phyloP scores from a whole-genome alignment of 164 flowering plant genomes.

The Echeveria elegans region DNA sequence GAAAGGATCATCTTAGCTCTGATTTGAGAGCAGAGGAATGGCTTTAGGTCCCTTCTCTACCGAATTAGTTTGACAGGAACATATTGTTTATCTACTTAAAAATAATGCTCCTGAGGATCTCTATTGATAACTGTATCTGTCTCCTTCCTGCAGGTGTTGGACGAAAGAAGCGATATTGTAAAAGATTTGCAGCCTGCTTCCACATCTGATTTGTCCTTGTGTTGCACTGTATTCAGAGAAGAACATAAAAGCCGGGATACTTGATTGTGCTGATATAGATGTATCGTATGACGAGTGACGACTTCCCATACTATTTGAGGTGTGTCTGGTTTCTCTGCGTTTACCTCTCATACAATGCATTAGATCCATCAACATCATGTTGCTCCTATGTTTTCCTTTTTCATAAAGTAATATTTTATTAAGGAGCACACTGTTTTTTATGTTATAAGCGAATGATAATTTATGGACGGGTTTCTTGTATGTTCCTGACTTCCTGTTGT shows the following conservation, averaged over 20 bases:
- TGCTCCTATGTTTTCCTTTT: not conserved
- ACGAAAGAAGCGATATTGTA: slow-evolving; percentile 45
- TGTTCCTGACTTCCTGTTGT: not conserved
- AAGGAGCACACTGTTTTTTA: too few relatives aligned
- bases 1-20: slow-evolving; percentile 35
- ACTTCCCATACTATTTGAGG: slow-evolving; percentile 82
- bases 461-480: not conserved
- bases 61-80: slow-evolving; percentile 18
- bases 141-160: slow-evolving; percentile 40
- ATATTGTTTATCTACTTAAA: not conserved
- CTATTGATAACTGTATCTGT: too few relatives aligned
- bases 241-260: slow-evolving; percentile 52
- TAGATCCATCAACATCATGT: not conserved
- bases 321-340: slow-evolving; percentile 12
- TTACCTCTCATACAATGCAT: not conserved
- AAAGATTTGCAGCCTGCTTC: slow-evolving; percentile 55
- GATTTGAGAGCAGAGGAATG: slow-evolving; percentile 50
- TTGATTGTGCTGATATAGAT: slow-evolving; percentile 50
- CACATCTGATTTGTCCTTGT: slow-evolving; percentile 38
- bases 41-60: slow-evolving; percentile 36
- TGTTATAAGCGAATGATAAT: too few relatives aligned
- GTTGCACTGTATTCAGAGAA: slow-evolving; percentile 53
- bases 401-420: not conserved
- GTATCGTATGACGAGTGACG: slow-evolving; percentile 63
- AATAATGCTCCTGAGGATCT: not conserved